Conservation (phyloP, 805 yeast genomes). For the Monosporozyma aerobia region DNA sequence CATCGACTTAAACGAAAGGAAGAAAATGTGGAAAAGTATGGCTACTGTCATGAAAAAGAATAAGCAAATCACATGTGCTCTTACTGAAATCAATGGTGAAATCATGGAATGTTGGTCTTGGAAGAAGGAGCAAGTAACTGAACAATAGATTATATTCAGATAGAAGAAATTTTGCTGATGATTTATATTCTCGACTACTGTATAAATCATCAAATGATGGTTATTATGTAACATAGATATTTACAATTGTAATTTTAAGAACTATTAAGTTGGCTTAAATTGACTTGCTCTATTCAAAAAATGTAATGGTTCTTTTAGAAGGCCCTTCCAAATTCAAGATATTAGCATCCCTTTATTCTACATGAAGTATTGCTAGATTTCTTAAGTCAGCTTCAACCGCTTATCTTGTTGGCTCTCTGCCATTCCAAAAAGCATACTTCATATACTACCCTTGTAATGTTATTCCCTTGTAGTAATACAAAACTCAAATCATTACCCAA, state of each 20-base stretch:
- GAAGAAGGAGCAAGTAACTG: conserved; percentile 29
- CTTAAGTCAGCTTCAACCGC: no score
- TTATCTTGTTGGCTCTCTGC: no score
- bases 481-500: no score
- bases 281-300: not conserved
- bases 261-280: not conserved
- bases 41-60: conserved; percentile 44
- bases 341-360: no score
- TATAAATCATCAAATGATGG: not conserved
- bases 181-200: not conserved
- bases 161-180: not conserved
- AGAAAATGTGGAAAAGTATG: conserved; percentile 50
- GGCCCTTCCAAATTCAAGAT: no score
- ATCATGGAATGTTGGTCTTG: conserved; percentile 80
- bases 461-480: no score
- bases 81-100: conserved; percentile 72
- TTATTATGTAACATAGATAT: not conserved
- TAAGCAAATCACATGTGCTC: conserved; percentile 43
- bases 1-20: conserved; percentile 22
- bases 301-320: not conserved
- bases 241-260: not conserved
- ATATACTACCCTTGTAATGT: no score
- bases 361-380: no score
- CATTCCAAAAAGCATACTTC: no score
- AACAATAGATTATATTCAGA: not conserved